Evolutionary conservation across 2,329 filamentous ascomycete genomes (phyloP), one percentile per base, ranked within the genome.

Genomic region (Plenodomus tracheiphilus): DNA sequence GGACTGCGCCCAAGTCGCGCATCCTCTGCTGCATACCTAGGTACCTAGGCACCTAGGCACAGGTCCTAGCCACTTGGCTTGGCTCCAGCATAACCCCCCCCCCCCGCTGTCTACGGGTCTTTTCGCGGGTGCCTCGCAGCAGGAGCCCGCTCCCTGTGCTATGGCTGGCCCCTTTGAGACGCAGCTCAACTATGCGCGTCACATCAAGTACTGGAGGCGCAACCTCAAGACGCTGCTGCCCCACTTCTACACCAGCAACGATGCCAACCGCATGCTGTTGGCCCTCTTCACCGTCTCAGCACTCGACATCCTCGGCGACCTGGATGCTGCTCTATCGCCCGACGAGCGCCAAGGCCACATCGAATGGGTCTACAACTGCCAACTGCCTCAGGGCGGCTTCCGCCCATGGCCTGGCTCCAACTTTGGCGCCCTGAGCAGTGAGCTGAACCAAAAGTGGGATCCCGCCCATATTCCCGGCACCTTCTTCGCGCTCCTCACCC

Each of bases 161-260:
- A 21, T 44, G 42, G 21, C 47, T 21, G 34, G 13, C 41, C 34
- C 46, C 38, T 28, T 53, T 20, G 61, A 69, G 39, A 54, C 59
- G 30, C 56, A 45, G 6, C 58, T 75, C 46, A 70, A 74, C 62
- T 67, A 68, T 52, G 50, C 67, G 28, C 66, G 62, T 48, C 94
- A 99, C 71, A 79, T 94, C 69, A 90, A 88, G 68, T 99, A 97
- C 81, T 99, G 92, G 87, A 84, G 91, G 58, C 86, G 92, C 68
- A 97, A 93, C 71, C 82, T 94, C 57, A 88, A 87, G 69, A 87
- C 86, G 19, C 82, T 87, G 53, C 85, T 99, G 6, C 94, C 94
- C 0, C 81, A 85, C 39, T 81, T 84, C 54, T 99, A 97, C 77
- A 95, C 89, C 15, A 81, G 85, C 69, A 94, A 88, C 71, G 94